phyloP scores from a whole-genome alignment of 805 yeast species.

The Helenozyma baotianmanensis region DNA sequence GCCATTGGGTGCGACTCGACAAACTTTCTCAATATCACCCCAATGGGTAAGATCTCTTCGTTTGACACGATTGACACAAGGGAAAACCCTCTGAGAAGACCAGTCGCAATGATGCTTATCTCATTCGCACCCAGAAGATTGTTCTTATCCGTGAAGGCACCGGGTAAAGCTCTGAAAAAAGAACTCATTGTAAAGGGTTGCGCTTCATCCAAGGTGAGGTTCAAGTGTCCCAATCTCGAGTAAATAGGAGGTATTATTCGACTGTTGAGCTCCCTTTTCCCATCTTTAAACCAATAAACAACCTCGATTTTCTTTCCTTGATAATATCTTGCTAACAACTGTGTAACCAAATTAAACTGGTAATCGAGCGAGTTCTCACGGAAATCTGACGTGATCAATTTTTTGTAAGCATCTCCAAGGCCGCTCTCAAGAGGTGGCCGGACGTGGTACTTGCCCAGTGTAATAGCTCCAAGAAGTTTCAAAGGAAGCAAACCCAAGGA shows the following conservation, averaged over 20 bases:
- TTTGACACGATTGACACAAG: slow-evolving; percentile 47
- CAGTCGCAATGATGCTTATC: too few species aligned
- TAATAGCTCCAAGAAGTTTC: slow-evolving; percentile 60
- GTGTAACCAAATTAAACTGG: slow-evolving; percentile 64
- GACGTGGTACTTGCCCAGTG: slow-evolving; percentile 58
- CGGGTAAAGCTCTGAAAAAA: neutral
- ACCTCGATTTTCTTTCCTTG: slow-evolving; percentile 66
- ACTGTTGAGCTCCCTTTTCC: slow-evolving; percentile 42
- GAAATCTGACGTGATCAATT: slow-evolving; percentile 43
- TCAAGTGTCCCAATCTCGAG: slow-evolving; percentile 21
- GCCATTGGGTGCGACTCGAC: slow-evolving; percentile 12
- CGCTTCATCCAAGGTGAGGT: neutral
- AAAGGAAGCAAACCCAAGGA: slow-evolving; percentile 70
- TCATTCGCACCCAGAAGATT: too few species aligned
- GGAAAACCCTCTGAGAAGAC: slow-evolving; percentile 41
- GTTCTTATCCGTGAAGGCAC: neutral
- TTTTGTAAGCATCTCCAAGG: slow-evolving; percentile 51
- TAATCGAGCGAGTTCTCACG: slow-evolving; percentile 52
- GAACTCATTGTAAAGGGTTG: slow-evolving; percentile 20
- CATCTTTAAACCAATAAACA: slow-evolving; percentile 51
- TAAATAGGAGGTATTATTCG: slow-evolving; percentile 53
- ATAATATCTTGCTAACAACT: slow-evolving; percentile 74
- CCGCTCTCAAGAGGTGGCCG: slow-evolving; percentile 67
- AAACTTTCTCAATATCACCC: slow-evolving; percentile 49
- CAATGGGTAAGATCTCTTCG: slow-evolving; percentile 15